Evolutionary conservation across 306 rosid species (phyloP), one percentile per base, ranked within the genome.

Genomic region (Trichosanthes cucumerina): DNA sequence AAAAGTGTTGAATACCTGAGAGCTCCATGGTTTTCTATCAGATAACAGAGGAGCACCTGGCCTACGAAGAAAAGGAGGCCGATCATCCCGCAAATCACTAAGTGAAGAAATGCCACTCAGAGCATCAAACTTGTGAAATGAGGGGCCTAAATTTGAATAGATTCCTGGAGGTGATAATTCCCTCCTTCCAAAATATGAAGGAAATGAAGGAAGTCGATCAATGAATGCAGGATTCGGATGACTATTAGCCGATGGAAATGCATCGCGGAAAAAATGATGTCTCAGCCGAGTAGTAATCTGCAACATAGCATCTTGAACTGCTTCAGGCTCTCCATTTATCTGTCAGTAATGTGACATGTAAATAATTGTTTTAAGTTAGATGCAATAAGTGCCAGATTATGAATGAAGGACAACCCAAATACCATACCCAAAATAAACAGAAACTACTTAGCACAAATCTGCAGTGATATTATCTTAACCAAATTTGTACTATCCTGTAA

Each of bases 311-410:
- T 92, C 96, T 57, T 91, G 95, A 84, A 91, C 97, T 26, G 96
- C 90, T 85, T 96, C 98, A 62, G 87, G 84, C 62, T 92, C 99
- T 82, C 99, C 99, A 82, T 73, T 88, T 82, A 92, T 86, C 99
- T 96, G 87, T 75, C 83, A 83, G 65, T 78, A 77, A 78, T 82
- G 62, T 60, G 78, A 80, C 77, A 66, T 62, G 59, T 18, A 66
- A 43, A 54, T 24, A 72, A 47, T 24, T 47, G 6, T 21, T 46
- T 43, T 3, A 46, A 72, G 57, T 23, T 47, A 6, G 58, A 47
- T 26, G 15, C 24, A 46, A 71, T 14, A 13, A 43, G 39, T 66
- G 26, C 65, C 31, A 72, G 49, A 74, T 44, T 79, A n/a, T 28
- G 75, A n/a, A n/a, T n/a, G n/a, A 33, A 77, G 79, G 38, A 69